phyloP scores from a whole-genome alignment of 306 rosid genomes.

The Cicer cuneatum region DNA sequence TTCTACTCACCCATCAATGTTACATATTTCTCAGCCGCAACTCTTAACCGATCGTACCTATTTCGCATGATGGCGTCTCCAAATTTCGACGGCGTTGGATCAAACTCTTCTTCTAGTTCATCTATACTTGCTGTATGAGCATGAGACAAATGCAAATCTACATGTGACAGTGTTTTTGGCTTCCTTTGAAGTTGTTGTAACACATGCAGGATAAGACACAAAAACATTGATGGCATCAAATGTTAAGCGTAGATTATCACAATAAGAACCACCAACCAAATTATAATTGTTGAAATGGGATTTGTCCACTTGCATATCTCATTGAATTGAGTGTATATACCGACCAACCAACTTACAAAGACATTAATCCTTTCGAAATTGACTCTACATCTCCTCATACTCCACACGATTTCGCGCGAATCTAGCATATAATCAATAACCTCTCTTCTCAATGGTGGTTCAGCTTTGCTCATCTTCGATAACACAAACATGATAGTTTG shows the following conservation, averaged over 20 bases:
- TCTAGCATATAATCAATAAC: conserved; percentile 52
- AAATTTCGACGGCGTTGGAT: conserved; percentile 51
- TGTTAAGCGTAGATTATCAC: conserved; percentile 27
- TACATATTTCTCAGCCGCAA: conserved; percentile 39
- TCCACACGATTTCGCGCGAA: conserved; percentile 44
- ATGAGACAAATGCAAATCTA: conserved; percentile 47
- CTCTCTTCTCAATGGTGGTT: conserved; percentile 44
- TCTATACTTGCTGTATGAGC: conserved; percentile 42
- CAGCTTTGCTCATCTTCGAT: conserved; percentile 41
- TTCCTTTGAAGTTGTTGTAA: conserved; percentile 13
- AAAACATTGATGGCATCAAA: conserved; percentile 28
- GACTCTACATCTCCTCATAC: conserved; percentile 47
- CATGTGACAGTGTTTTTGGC: conserved; percentile 47
- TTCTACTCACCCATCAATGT: conserved; percentile 34
- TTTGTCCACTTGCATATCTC: conserved; percentile 44
- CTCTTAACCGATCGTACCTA: conserved; percentile 51
- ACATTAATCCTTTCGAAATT: conserved; percentile 45
- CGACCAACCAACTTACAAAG: conserved; percentile 20
- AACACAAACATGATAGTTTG: conserved; percentile 32
- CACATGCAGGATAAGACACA: neutral
- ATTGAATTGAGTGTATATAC: conserved; percentile 27
- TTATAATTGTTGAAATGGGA: neutral
- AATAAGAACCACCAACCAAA: neutral
- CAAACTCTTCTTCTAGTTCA: conserved; percentile 65
- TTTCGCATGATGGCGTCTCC: conserved; percentile 32